Base-by-base conservation (phyloP, 2,329 filamentous ascomycete species). In the Phaeosphaeriaceae sp. region DNA sequence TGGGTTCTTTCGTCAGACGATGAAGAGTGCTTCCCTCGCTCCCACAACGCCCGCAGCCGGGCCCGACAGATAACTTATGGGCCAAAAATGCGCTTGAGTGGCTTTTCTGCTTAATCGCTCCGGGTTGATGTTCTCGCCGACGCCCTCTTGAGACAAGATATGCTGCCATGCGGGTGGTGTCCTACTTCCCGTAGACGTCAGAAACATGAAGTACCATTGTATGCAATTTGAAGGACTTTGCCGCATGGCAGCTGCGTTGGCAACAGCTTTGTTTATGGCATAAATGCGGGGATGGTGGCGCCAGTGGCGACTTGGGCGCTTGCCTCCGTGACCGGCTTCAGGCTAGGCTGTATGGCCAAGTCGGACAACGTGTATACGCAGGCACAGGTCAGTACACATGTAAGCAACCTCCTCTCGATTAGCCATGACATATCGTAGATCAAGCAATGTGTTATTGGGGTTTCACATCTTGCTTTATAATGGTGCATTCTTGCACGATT, bases 1-100 rank as follows among this genome's bases (percentile, higher is more conserved):
- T 75, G 69, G 0, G 79, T 76, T 9, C 68, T 54, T 62, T 79
- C 78, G 61, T 82, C 81, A n/a, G 23, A 77, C 80, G 67, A 82
- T 78, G 73, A 81, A 78, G 70, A 80, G 80, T 17, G 79, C 77
- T 64, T 82, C 76, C 48, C 80, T 80, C 59, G 79, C 79, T 17
- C 80, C 78, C 48, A 68, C 73, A 56, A 2, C 75, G 71, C 72
- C 68, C 28, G 58, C 52, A 0, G 74, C 75, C 5, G 71, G 19
- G 23, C 32, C 70, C 17, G 84, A 69, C 0, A 85, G 77, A 0
- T 80, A 82, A 5, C 76, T 72, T 1, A 79, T 76, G 5, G 80
- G 80, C 2, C 83, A 73, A 52, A 84, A 72, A 60, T 84, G 81
- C 0, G 81, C 82, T 62, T 83, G 74, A 1, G 80, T 80, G 3